These are phyloP conservation scores for Urtica urens DNA, from an alignment of 306 rosid genomes.

Conservation along the genomic window DNA sequence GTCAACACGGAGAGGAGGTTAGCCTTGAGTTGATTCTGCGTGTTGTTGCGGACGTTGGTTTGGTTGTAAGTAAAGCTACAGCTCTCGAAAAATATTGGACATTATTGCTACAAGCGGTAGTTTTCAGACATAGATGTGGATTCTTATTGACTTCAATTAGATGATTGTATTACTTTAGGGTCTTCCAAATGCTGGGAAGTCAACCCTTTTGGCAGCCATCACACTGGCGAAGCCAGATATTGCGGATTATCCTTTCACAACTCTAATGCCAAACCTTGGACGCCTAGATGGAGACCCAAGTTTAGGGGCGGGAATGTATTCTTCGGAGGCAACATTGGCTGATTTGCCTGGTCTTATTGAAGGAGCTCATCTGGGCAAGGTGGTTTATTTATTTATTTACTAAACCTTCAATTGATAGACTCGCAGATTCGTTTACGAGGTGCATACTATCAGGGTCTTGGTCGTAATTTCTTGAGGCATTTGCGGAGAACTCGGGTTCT, in stretches of 20 bases:
- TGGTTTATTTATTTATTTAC: conserved; percentile 22
- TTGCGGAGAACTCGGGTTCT: conserved; percentile 78
- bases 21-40: conserved; percentile 87
- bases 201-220: conserved; percentile 84
- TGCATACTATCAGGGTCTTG: conserved; percentile 59
- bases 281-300: conserved; percentile 92
- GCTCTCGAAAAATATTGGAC: background rate
- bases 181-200: conserved; percentile 98
- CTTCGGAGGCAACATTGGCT: conserved; percentile 89
- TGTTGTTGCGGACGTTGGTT: conserved; percentile 95
- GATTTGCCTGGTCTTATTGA: conserved; percentile 98
- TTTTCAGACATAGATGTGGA: conserved; percentile 18
- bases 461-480: conserved; percentile 90
- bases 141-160: conserved; percentile 16
- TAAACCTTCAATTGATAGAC: conserved; percentile 1
- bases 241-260: conserved; percentile 94
- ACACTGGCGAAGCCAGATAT: conserved; percentile 94
- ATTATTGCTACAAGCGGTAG: conserved; percentile 2
- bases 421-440: conserved; percentile 12
- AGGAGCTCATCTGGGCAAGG: conserved; percentile 99
- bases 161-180: conserved; percentile 54
- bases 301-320: conserved; percentile 85
- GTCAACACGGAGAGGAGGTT: conserved; percentile 94
- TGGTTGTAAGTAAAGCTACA: conserved; percentile 34
- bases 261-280: conserved; percentile 96